Base-by-base conservation (phyloP, 2,329 filamentous ascomycete genomes). In the Scedosporium boydii region DNA sequence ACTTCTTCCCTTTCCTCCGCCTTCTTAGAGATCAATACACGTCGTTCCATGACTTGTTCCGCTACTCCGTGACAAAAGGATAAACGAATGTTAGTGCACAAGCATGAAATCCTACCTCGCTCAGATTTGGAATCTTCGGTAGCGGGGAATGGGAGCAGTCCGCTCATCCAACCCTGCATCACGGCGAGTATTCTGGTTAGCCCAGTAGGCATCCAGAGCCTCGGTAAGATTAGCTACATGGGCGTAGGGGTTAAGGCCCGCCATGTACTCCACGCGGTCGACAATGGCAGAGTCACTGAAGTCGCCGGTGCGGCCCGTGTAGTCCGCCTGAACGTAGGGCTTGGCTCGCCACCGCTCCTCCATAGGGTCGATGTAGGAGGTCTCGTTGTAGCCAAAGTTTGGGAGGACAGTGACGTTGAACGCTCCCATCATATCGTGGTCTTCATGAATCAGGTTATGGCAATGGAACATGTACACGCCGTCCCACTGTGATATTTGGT, bases 391-490 rank as follows among this genome's bases (percentile, higher is more conserved):
- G 2, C 76, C 76, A 38, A 75, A 72, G 63, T 73, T 68, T 14
- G 68, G 59, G 0, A 79, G 68, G 2, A 66, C 67, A 0, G 75
- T 75, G 10, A 77, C 75, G 64, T 78, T 78, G 69, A 79, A 79
- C 2, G 76, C 75, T 0, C 72, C 77, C 77, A 79, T 78, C 77
- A 79, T 79, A 59, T 77, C 75, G 61, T 74, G 69, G 61, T 79
- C 77, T 67, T 79, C 77, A 64, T 79, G 77, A 57, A 77, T 71
- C 21, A 78, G 68, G 62, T 79, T 79, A 66, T 79, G 77, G 68
- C 77, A 79, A 67, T 79, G 77, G 71, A 79, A 78, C 76, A 78
- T 78, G 70, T 79, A 79, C 2, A 78, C 71, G 7, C 83, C 83
- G 61, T 80, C 77, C 77, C 78, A 82, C 42, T 59, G 21, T 57